Conservation (phyloP, 1,284 basidiomycete genomes). For the Erythrobasidium hasegawianum region DNA sequence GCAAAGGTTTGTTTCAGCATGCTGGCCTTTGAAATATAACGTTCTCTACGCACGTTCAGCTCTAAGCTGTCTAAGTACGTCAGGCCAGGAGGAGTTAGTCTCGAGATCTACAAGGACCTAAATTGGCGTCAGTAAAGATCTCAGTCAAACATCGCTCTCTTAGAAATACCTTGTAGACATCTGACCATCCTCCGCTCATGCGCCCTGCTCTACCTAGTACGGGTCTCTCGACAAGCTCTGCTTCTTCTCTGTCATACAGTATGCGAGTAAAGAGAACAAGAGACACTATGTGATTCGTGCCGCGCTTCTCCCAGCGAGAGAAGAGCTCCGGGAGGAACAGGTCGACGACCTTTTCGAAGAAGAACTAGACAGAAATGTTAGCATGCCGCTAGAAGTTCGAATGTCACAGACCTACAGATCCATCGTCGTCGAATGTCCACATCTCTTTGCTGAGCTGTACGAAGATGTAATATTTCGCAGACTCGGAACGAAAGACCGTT, state of each 20-base stretch:
- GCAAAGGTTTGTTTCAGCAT: neutral
- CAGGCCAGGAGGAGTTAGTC: constrained; percentile 78
- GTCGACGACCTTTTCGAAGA: constrained; percentile 93
- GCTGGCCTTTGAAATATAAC: neutral
- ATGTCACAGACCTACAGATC: constrained; percentile 50
- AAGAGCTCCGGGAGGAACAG: constrained; percentile 84
- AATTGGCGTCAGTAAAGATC: constrained; percentile 53
- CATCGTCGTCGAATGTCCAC: constrained; percentile 96
- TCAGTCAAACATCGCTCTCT: too few relatives aligned
- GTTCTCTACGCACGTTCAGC: constrained; percentile 53
- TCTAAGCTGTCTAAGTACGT: constrained; percentile 79
- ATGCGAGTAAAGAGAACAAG: constrained; percentile 93
- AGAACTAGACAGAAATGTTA: constrained; percentile 59
- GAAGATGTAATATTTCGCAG: constrained; percentile 79
- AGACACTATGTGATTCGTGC: constrained; percentile 86
- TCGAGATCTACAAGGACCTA: constrained; percentile 92
- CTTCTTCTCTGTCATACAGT: constrained; percentile 75
- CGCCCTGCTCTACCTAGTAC: constrained; percentile 7
- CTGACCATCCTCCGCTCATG: constrained; percentile 64
- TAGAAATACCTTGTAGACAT: constrained; percentile 60
- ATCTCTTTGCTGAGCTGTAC: constrained; percentile 94
- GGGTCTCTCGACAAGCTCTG: constrained; percentile 56
- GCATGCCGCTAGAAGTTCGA: neutral
- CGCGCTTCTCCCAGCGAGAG: constrained; percentile 70
- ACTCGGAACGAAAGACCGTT: constrained; percentile 81